These are phyloP conservation scores for Cordyceps tenuipes DNA, from an alignment of 2,329 filamentous ascomycete species.

Conservation along the genomic window DNA sequence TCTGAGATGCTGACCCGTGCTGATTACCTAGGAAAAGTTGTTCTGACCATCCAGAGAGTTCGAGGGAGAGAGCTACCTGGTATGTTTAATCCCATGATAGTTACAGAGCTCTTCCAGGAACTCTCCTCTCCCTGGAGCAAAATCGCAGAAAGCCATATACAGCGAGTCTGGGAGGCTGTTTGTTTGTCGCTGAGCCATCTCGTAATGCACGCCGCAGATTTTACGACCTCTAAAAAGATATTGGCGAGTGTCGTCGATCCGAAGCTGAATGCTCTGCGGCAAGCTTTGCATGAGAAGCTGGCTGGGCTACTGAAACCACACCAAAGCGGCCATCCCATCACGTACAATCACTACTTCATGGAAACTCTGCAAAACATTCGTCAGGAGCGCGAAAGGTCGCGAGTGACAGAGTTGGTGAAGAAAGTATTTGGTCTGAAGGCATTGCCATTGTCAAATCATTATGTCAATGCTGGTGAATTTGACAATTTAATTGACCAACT, in stretches of 20 bases:
- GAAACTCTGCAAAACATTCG: not conserved
- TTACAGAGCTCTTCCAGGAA: constrained; percentile 51
- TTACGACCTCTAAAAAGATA: constrained; percentile 13
- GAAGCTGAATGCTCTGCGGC: constrained; percentile 15
- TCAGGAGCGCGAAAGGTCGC: not conserved
- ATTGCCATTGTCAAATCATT: not conserved
- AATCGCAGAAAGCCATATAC: constrained; percentile 27
- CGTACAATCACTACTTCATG: constrained; percentile 4
- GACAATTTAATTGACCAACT: not conserved
- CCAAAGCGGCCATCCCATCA: constrained; percentile 1
- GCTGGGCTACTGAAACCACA: constrained; percentile 25
- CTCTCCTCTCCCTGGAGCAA: constrained; percentile 47
- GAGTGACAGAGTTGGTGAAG: not conserved
- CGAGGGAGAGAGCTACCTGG: constrained; percentile 48
- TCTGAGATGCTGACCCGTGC: constrained; percentile 9
- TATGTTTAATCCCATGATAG: constrained; percentile 50
- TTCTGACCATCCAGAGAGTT: constrained; percentile 20
- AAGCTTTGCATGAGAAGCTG: constrained; percentile 26
- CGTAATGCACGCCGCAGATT: constrained; percentile 13
- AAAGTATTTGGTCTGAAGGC: not conserved
- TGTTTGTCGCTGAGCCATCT: constrained; percentile 9
- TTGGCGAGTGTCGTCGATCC: constrained; percentile 14
- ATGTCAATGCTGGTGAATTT: not conserved
- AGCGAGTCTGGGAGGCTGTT: constrained; percentile 14
- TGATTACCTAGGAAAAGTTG: constrained; percentile 18